These are phyloP conservation scores for Lichtheimia hyalospora DNA, from an alignment of 371 early-diverging fungal species.

Conservation along the genomic window DNA sequence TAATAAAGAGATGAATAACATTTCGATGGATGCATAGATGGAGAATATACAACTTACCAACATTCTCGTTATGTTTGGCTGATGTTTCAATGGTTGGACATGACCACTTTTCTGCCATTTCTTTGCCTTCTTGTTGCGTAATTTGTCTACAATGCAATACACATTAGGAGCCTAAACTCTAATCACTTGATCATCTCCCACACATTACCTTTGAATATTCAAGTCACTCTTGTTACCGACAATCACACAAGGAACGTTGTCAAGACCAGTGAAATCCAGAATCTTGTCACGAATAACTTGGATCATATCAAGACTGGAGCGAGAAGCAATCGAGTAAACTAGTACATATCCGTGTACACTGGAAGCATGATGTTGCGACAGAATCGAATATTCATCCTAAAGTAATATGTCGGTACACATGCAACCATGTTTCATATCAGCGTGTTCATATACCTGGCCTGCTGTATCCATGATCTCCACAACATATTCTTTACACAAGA, in stretches of 20 bases:
- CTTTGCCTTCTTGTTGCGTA: slow-evolving; percentile 73
- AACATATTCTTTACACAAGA: slow-evolving; percentile 60
- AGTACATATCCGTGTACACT: slow-evolving; percentile 94
- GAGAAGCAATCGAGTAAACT: slow-evolving; percentile 88
- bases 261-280: slow-evolving; percentile 87
- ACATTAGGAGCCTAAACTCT: background rate
- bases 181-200: background rate
- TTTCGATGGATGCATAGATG: background rate
- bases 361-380: slow-evolving; percentile 86
- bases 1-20: background rate
- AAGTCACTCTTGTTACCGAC: slow-evolving; percentile 95
- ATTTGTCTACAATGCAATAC: slow-evolving; percentile 61
- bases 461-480: slow-evolving; percentile 95
- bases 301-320: slow-evolving; percentile 87
- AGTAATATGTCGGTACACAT: too few species aligned
- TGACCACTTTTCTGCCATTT: slow-evolving; percentile 76
- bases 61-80: slow-evolving; percentile 90
- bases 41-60: slow-evolving; percentile 52
- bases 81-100: slow-evolving; percentile 88
- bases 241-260: slow-evolving; percentile 87
- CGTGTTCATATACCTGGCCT: slow-evolving; percentile 71
- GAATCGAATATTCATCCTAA: slow-evolving; percentile 92
- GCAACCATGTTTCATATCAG: background rate
- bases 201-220: slow-evolving; percentile 60
- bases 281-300: slow-evolving; percentile 93